phyloP scores from a whole-genome alignment of 73 alveolate genomes.

The Tetrahymena malaccensis region DNA sequence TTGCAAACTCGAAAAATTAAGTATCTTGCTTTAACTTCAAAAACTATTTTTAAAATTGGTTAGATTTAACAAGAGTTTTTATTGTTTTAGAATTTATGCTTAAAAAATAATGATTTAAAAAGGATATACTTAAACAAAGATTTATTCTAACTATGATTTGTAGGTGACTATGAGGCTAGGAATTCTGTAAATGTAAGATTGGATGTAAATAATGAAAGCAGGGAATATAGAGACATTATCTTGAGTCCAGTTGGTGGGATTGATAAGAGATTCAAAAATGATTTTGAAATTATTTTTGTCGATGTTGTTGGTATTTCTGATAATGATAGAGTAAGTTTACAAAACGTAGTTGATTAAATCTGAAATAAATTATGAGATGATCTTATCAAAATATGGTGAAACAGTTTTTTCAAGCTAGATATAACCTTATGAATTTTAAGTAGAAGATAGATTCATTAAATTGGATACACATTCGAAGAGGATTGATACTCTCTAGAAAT shows the following conservation, averaged over 20 bases:
- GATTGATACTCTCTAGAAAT: conserved; percentile 9
- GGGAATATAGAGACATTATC: conserved; percentile 22
- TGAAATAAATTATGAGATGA: conserved; percentile 4
- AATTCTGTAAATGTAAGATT: conserved; percentile 1
- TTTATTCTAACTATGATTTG: not conserved
- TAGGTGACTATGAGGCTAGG: not conserved
- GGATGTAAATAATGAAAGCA: conserved; percentile 8
- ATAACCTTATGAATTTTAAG: not conserved
- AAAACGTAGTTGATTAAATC: conserved; percentile 21
- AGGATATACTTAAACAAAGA: not conserved
- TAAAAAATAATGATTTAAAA: not conserved
- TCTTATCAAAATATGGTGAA: conserved; percentile 3
- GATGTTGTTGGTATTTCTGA: conserved; percentile 1
- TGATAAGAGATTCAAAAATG: not conserved
- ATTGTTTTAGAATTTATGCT: not conserved
- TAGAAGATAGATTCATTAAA: conserved; percentile 6
- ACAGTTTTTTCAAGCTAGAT: conserved; percentile 8
- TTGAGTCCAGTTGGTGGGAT: conserved; percentile 16
- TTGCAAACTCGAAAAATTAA: not conserved
- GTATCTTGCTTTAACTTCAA: not conserved
- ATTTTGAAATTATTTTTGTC: not conserved
- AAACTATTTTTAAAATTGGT: not conserved
- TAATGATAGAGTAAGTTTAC: conserved; percentile 15
- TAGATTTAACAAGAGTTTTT: not conserved
- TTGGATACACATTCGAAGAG: conserved; percentile 19